Percentiles rank a stretch among this genome's conserved stretches.
phyloP scores from a whole-genome alignment of 116 monocot genomes.

The Dioscorea cayenensis region DNA sequence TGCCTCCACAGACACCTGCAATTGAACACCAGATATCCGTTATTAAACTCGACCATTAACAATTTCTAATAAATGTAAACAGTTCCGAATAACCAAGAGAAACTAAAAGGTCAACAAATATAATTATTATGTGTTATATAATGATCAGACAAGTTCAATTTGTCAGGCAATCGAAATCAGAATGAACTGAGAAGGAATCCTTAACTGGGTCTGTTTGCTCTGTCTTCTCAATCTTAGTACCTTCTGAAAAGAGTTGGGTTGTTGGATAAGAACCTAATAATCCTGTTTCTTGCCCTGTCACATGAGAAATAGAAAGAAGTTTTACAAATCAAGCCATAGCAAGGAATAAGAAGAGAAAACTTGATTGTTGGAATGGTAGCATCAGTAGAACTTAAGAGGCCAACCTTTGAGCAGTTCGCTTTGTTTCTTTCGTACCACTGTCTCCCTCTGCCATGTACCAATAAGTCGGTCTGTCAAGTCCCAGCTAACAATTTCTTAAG shows the following conservation, averaged over 20 bases:
- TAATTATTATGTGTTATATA: background rate
- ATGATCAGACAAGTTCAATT: background rate
- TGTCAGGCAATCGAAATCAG: background rate
- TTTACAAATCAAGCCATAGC: background rate
- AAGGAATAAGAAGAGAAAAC: conserved; percentile 1
- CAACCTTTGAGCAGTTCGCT: conserved; percentile 25
- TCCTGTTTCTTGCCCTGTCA: conserved; percentile 7
- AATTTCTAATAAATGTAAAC: no score
- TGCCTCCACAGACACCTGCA: conserved; percentile 14
- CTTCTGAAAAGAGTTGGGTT: background rate
- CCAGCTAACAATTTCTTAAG: background rate
- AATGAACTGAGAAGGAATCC: conserved; percentile 18
- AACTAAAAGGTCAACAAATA: background rate
- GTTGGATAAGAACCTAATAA: background rate
- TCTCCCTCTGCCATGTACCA: conserved; percentile 42
- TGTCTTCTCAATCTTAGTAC: background rate
- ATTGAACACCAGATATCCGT: background rate
- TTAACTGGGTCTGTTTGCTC: conserved; percentile 37
- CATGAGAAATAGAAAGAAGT: background rate
- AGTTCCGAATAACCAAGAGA: no score
- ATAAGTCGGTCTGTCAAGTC: background rate
- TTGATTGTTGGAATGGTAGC: conserved; percentile 8
- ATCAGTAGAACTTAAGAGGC: conserved; percentile 1
- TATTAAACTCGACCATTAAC: background rate
- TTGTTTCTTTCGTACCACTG: conserved; percentile 41